These are phyloP conservation scores for Beauveria sp. DNA, from an alignment of 2,329 filamentous ascomycete genomes.

Conservation along the genomic window DNA sequence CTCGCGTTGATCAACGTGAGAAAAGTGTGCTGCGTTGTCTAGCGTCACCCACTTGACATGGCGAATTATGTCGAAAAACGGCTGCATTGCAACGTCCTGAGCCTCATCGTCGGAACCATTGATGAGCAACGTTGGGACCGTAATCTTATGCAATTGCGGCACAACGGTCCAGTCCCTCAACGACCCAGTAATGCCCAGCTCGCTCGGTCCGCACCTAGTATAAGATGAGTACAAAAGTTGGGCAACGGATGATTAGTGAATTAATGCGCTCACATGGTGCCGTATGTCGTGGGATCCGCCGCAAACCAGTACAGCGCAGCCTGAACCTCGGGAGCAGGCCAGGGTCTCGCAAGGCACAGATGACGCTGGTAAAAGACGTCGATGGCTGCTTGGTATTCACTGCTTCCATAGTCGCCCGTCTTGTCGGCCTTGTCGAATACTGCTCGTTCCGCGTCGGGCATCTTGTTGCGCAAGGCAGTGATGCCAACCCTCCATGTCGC, in stretches of 20 bases:
- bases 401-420: no score
- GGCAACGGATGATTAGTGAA: background rate
- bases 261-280: conserved; percentile 19
- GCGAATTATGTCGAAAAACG: conserved; percentile 27
- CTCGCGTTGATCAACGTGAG: conserved; percentile 24
- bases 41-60: conserved; percentile 29
- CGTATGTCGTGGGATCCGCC: conserved; percentile 18
- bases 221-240: background rate
- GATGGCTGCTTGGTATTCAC: no score
- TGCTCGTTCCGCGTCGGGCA: background rate
- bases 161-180: conserved; percentile 21
- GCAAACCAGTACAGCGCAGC: conserved; percentile 22
- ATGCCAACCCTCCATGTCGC: background rate
- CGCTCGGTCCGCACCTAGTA: conserved; percentile 24
- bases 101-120: conserved; percentile 28
- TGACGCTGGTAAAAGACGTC: no score
- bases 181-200: conserved; percentile 18
- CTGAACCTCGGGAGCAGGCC: conserved; percentile 26
- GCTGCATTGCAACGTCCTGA: conserved; percentile 25
- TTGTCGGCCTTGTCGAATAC: no score
- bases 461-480: conserved; percentile 17
- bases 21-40: conserved; percentile 26
- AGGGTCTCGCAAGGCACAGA: conserved; percentile 15
- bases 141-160: conserved; percentile 20
- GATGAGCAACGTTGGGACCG: conserved; percentile 24